These are phyloP conservation scores for Papilionanthe hybrid DNA, from an alignment of 116 monocot species.

Conservation along the genomic window DNA sequence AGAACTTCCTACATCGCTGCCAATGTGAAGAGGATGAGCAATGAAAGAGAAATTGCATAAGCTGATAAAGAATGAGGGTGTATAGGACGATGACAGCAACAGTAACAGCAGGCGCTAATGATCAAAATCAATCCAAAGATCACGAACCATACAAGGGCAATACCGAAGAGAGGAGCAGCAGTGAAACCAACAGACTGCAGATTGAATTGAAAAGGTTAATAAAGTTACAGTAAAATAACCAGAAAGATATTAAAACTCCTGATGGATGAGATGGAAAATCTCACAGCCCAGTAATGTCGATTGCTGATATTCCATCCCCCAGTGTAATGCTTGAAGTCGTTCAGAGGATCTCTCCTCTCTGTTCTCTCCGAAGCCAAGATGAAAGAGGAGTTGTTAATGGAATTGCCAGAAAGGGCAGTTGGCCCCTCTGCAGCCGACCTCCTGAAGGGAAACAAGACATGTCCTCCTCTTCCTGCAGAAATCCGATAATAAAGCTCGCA, in stretches of 20 bases:
- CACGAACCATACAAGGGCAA: conserved; percentile 52
- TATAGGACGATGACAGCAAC: conserved; percentile 33
- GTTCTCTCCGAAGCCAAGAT: conserved; percentile 46
- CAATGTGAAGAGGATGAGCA: conserved; percentile 47
- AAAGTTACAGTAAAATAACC: not conserved
- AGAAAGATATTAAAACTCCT: not conserved
- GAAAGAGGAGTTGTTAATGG: conserved; percentile 27
- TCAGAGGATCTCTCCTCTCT: conserved; percentile 46
- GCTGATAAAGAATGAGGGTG: conserved; percentile 39
- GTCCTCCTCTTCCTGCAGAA: not conserved
- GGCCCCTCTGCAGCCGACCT: conserved; percentile 19
- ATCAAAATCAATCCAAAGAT: conserved; percentile 35
- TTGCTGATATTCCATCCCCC: conserved; percentile 81
- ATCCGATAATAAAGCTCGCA: not conserved
- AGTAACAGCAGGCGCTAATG: conserved; percentile 22
- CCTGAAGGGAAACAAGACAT: conserved; percentile 16
- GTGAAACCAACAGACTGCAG: conserved; percentile 51
- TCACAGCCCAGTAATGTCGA: conserved; percentile 59
- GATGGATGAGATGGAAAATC: conserved; percentile 6
- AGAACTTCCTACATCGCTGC: conserved; percentile 36
- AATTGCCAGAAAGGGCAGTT: not conserved
- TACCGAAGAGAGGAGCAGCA: conserved; percentile 41
- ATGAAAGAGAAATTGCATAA: conserved; percentile 38
- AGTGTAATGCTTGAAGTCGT: conserved; percentile 41
- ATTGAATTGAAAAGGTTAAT: not conserved